Evolutionary conservation across 2,329 filamentous ascomycete genomes (phyloP), one percentile per base, ranked within the genome.

Genomic region (Ceratocystis albifundus): DNA sequence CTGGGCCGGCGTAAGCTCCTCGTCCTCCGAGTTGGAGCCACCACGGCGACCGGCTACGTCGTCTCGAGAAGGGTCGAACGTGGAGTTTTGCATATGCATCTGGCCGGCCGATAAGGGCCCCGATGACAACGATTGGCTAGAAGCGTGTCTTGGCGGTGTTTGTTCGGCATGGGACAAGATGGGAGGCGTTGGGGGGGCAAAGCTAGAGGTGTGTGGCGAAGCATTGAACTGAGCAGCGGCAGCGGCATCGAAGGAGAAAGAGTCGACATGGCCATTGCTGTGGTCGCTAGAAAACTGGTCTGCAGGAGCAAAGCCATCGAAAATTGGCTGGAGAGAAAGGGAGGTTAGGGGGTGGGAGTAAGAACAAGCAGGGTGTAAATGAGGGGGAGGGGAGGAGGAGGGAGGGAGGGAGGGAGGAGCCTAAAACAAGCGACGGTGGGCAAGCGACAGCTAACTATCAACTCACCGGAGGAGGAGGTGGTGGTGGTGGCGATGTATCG

Each of bases 1-100:
- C 71, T 84, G 82, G 4, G 82, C 81, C 0, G 82, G 82, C 25
- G 81, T 84, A 71, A 83, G 66, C 63, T 79, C 76, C 59, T 82
- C 82, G 32, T 82, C 82, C 10, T 84, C 82, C 46, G 83, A 84
- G 71, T 82, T 82, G 1, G 69, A 70, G 36, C 65, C 66, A n/a
- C 66, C 65, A 8, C 67, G 64, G 41, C 72, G 72, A n/a, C 62
- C 64, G 71, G 69, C 64, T 8, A 46, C 68, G 44, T 78, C 76
- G 45, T 76, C 77, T 45, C 71, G 66, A 20, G 74, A 74, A 8
- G 73, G 71, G 61, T 82, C 80, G 48, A 72, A 68, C 69, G 79
- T 78, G 66, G 67, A 68, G 41, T 68, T 64, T 53, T 55, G 36
- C 22, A 53, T 68, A 55, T 48, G 65, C 59, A 44, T 70, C 70